phyloP scores from a whole-genome alignment of 2,329 filamentous ascomycete genomes.

The Colletotrichum cereale region DNA sequence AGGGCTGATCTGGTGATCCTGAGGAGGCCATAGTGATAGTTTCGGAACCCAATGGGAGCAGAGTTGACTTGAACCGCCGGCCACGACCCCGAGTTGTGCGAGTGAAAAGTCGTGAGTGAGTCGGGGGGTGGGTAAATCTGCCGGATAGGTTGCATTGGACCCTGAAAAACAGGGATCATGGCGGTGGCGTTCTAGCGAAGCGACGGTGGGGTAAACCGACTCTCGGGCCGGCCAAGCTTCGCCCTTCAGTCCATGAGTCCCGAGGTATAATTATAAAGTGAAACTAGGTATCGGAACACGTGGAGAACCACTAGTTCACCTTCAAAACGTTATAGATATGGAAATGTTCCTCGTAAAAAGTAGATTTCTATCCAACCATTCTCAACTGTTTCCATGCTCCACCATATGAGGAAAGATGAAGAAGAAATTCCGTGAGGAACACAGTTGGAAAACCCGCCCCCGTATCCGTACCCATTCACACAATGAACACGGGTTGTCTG shows the following conservation, averaged over 20 bases:
- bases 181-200: not conserved
- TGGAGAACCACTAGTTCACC: too few species aligned
- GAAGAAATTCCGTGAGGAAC: not conserved
- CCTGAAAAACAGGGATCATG: slow-evolving; percentile 2
- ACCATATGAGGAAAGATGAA: too few species aligned
- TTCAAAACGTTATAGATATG: not conserved
- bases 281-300: not conserved
- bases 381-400: too few species aligned
- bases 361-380: too few species aligned
- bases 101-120: not conserved
- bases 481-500: slow-evolving; percentile 52
- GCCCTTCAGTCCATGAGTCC: not conserved
- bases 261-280: not conserved
- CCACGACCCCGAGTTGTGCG: not conserved
- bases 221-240: not conserved
- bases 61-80: not conserved
- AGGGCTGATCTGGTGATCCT: slow-evolving; percentile 11
- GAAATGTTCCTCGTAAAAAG: too few species aligned
- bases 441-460: not conserved
- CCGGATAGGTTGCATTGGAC: not conserved
- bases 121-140: not conserved
- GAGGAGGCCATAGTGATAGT: not conserved
- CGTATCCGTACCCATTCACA: not conserved
- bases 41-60: too few species aligned
- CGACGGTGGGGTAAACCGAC: not conserved